Evolutionary conservation across 306 rosid genomes (phyloP).

Genomic region (Albizia julibrissin): DNA sequence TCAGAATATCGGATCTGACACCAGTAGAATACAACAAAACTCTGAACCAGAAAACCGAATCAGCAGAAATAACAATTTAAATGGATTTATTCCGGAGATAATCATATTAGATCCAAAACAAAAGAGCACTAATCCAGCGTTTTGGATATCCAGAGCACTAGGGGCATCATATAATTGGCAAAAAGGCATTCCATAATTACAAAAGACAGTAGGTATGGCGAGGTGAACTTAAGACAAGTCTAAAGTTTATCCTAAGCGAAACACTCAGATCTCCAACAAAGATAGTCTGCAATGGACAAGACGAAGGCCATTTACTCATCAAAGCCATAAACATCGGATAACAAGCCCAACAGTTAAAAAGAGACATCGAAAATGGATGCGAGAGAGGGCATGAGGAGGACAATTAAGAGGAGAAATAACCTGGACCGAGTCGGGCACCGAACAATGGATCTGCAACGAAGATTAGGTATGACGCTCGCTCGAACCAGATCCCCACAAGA

Average conservation of each 20-base stretch:
- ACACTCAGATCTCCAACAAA: conserved; percentile 32
- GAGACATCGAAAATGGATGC: background rate
- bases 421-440: conserved; percentile 35
- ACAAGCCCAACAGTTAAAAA: background rate
- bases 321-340: background rate
- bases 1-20: conserved; percentile 16
- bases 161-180: background rate
- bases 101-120: conserved; percentile 13
- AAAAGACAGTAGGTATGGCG: conserved; percentile 11
- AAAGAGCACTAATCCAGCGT: background rate
- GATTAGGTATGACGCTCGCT: background rate
- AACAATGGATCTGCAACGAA: background rate
- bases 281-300: background rate
- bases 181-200: background rate
- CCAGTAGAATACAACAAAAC: background rate
- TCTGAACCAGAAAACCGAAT: conserved; percentile 10
- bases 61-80: background rate
- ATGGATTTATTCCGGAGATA: background rate
- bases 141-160: background rate
- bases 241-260: background rate
- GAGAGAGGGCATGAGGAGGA: background rate
- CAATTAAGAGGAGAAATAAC: background rate
- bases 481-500: background rate
- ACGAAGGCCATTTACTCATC: background rate
- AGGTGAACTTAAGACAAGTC: background rate